Conservation (phyloP, 352 stramenopile genomes). For the Phytophthora rubi region DNA sequence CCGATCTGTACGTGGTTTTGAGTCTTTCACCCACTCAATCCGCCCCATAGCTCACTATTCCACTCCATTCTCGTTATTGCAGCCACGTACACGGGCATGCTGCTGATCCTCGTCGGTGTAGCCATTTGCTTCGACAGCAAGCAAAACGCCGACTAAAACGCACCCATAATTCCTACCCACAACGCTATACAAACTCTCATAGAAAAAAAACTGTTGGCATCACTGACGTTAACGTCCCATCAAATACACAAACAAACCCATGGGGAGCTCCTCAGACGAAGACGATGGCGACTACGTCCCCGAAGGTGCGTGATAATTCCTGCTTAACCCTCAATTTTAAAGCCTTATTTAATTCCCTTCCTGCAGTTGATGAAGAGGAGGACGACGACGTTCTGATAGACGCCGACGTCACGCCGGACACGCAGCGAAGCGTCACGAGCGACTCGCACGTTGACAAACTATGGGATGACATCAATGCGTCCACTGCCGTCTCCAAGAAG, state of each 20-base stretch:
- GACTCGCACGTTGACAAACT: slow-evolving; percentile 51
- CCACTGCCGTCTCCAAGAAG: slow-evolving; percentile 59
- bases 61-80: background rate
- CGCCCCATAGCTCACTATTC: background rate
- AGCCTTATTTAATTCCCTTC: background rate
- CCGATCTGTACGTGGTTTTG: slow-evolving; percentile 58
- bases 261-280: slow-evolving; percentile 68
- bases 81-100: slow-evolving; percentile 73
- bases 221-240: slow-evolving; percentile 7
- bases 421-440: slow-evolving; percentile 31
- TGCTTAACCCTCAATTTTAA: background rate
- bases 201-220: slow-evolving; percentile 15
- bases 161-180: background rate
- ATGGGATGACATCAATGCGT: slow-evolving; percentile 74
- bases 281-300: slow-evolving; percentile 78
- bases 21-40: background rate
- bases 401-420: background rate
- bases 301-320: slow-evolving; percentile 39
- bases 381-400: slow-evolving; percentile 2
- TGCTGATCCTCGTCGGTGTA: slow-evolving; percentile 67
- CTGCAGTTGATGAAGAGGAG: slow-evolving; percentile 22
- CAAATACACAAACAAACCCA: slow-evolving; percentile 14
- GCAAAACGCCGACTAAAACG: background rate
- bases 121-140: slow-evolving; percentile 75
- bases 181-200: slow-evolving; percentile 19